Evolutionary conservation across 768 basidiomycete genomes (phyloP).

Genomic region (Lactifluus echinatus): DNA sequence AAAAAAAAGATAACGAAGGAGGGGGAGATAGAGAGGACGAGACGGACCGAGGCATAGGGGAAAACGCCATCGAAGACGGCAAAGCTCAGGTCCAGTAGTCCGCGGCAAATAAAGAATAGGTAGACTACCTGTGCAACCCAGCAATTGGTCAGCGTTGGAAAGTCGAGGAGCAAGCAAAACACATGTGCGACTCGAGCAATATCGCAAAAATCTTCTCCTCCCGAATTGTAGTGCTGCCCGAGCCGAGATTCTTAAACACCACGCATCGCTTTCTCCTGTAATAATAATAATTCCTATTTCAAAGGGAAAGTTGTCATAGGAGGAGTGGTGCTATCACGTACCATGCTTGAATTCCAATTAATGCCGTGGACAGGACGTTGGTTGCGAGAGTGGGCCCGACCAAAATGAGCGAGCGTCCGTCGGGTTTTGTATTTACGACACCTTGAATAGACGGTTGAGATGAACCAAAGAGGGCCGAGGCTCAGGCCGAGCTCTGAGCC

Average conservation of each 20-base stretch:
- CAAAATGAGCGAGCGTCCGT: not conserved
- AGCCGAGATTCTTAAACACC: not conserved
- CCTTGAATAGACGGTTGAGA: not conserved
- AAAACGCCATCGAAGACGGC: slow-evolving; percentile 5
- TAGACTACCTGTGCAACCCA: not conserved
- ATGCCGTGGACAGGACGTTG: slow-evolving; percentile 4
- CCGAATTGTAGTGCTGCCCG: not conserved
- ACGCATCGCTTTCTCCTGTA: slow-evolving; percentile 6
- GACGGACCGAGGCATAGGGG: slow-evolving; percentile 5
- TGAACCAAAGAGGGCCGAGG: not conserved
- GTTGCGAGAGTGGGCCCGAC: slow-evolving; percentile 8
- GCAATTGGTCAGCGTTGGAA: not conserved
- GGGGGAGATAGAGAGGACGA: not conserved
- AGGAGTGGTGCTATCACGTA: not conserved
- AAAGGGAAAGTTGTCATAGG: not conserved
- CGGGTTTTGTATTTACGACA: not conserved
- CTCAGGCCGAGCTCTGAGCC: slow-evolving; percentile 1
- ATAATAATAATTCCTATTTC: not conserved
- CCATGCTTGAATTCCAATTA: slow-evolving; percentile 11
- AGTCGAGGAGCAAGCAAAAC: not conserved
- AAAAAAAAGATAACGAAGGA: not conserved
- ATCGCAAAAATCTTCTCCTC: too few relatives aligned
- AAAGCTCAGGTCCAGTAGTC: slow-evolving; percentile 2
- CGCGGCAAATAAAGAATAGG: slow-evolving; percentile 1
- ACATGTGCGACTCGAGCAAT: too few relatives aligned